Evolutionary conservation across 352 stramenopile species (phyloP), one percentile per base, ranked within the genome.

Genomic region (Phytophthora idaei): DNA sequence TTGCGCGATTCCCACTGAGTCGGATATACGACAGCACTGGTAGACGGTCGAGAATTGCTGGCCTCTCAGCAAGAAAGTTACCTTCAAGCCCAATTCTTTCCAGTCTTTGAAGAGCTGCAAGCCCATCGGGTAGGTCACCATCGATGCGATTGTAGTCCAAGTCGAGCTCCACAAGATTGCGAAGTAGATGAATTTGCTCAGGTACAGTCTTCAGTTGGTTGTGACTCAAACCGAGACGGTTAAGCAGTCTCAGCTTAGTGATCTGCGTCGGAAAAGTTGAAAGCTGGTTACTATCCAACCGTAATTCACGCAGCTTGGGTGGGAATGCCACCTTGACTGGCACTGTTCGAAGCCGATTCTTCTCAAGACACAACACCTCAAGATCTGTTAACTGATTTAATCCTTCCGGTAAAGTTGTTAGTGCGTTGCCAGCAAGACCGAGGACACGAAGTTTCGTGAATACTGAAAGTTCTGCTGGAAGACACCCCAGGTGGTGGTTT

Each of bases 61-160:
- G 73, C 15, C 27, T 66, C 9, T 51, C 44, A 0, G 32, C 51
- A 8, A 93, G 59, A 36, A 63, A 61, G 49, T 93, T 93, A 4
- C 75, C 73, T 52, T 90, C 83, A 10, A 93, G 74, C 21, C 85
- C 83, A 17, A 93, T 71, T 6, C 85, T 66, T 57, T 87, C 75
- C 15, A 93, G 77, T 3, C 76, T 63, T 27, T 69, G 71, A 17
- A 93, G 73, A 3, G 53, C 25, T 28, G 31, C 56, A 37, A 93
- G 65, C 25, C 80, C 81, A 9, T 64, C 25, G 1, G 83, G 79
- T 12, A 93, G 41, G 5, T 61, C 17, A 15, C 63, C 47, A 5
- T 81, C 69, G 28, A 93, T 77, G 11, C 29, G 34, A 39, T 93
- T 93, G 67, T 80, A 76, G 64, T 92, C 83, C 34, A 93, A 57